phyloP scores from a whole-genome alignment of 768 basidiomycete species.

The Phylloporus scabripes region DNA sequence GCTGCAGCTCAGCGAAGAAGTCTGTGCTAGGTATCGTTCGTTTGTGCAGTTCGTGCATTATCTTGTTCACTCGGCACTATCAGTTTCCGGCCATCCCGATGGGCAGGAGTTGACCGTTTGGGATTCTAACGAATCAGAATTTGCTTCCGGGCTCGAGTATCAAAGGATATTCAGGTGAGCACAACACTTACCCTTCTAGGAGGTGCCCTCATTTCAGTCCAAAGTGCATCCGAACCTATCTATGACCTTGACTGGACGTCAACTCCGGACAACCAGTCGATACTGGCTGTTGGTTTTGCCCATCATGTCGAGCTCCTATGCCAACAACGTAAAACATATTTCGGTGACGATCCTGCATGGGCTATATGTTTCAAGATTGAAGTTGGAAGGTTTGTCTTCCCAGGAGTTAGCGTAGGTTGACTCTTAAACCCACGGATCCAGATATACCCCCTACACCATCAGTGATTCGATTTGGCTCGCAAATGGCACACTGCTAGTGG shows the following conservation, averaged over 20 bases:
- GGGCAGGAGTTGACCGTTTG: conserved; percentile 88
- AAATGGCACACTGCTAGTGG: conserved; percentile 75
- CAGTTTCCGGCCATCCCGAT: conserved; percentile 56
- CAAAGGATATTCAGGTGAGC: conserved; percentile 54
- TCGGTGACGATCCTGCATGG: conserved; percentile 79
- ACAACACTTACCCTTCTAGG: background rate
- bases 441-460: conserved; percentile 73
- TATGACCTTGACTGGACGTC: conserved; percentile 92
- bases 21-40: conserved; percentile 69
- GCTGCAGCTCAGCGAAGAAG: conserved; percentile 90
- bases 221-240: conserved; percentile 47
- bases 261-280: conserved; percentile 84
- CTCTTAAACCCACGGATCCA: conserved; percentile 25
- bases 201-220: background rate
- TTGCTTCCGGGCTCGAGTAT: conserved; percentile 85
- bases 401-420: background rate
- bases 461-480: conserved; percentile 90
- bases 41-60: background rate
- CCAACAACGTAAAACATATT: conserved; percentile 90
- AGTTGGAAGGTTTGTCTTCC: conserved; percentile 52
- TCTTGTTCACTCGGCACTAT: conserved; percentile 3
- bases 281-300: conserved; percentile 83
- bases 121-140: conserved; percentile 94
- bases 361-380: conserved; percentile 64
- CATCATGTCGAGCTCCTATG: conserved; percentile 82